A percentile compares a stretch with the other conserved stretches of the same genome.
phyloP scores from a whole-genome alignment of 202 grass and related monocot species.

The Zoysia matrella region DNA sequence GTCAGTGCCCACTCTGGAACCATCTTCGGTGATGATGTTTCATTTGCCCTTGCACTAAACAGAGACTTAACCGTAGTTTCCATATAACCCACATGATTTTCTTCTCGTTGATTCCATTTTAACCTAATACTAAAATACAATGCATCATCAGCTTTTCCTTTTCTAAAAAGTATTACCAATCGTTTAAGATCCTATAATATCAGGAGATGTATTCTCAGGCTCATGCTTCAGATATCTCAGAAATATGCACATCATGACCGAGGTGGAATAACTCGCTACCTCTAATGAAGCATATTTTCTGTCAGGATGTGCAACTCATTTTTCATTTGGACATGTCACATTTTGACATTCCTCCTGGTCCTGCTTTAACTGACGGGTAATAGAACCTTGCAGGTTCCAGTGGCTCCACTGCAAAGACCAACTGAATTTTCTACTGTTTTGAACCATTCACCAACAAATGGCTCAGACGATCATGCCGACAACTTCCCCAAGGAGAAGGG shows the following conservation, averaged over 20 bases:
- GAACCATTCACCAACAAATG: constrained; percentile 60
- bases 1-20: background rate
- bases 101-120: constrained; percentile 3
- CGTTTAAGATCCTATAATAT: constrained; percentile 31
- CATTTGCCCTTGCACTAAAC: background rate
- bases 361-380: constrained; percentile 29
- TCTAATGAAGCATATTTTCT: constrained; percentile 22
- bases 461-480: constrained; percentile 43
- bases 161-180: background rate
- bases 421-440: constrained; percentile 59
- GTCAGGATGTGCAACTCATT: constrained; percentile 2
- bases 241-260: background rate
- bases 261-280: constrained; percentile 20
- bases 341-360: constrained; percentile 33
- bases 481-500: constrained; percentile 47
- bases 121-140: background rate
- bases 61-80: constrained; percentile 1
- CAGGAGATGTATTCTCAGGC: background rate
- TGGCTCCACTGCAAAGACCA: constrained; percentile 66
- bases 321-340: background rate
- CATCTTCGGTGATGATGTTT: background rate
- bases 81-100: background rate
- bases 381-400: constrained; percentile 65
- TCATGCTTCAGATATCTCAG: constrained; percentile 24
- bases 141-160: background rate